Evolutionary conservation across 768 basidiomycete genomes (phyloP), one percentile per base, ranked within the genome.

Genomic region (Floccularia luteovirens): DNA sequence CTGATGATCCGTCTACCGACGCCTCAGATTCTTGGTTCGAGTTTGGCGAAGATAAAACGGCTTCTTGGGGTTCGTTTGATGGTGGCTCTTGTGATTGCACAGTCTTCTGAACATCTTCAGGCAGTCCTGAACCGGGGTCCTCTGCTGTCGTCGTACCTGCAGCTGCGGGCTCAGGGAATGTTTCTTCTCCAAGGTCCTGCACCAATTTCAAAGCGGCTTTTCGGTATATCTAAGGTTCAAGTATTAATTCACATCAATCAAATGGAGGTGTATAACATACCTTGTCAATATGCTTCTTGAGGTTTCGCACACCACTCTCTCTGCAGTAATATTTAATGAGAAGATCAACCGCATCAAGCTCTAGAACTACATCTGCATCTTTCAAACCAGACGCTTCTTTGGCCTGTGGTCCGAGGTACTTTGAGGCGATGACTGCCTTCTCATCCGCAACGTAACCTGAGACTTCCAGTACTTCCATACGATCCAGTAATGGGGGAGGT

Each of bases 241-340:
- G 19, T n/a, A 5, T 14, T 21, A 28, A 19, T 36, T 24, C 14
- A 7, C 6, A 13, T 24, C 16, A 21, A 16, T 17, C 25, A 36
- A 42, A 5, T 30, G 24, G 16, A 21, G 28, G 34, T 30, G 17
- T n/a, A 12, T 3, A 5, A 48, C 54, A 2, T 44, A 90, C 91
- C 80, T 98, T 98, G 55, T 99, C 94, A 40, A 99, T 94, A 53
- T 93, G 88, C 64, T 99, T 98, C 79, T 98, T 98, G 57, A 99
- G 55, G 55, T 92, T 91, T 36, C 96, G 71, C 22, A 99, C 96
- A 31, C 96, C 96, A 50, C 90, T 94, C 66, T 99, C 96, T 17
- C 96, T 75, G 57, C 90, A 93, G 60, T 98, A 98, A 59, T 92
- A 97, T 57, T 93, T 87, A 65, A 99, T 98, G 38, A 99, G 71